Conservation (phyloP, 345 rosid genomes). For the Rhodamnia argentea region DNA sequence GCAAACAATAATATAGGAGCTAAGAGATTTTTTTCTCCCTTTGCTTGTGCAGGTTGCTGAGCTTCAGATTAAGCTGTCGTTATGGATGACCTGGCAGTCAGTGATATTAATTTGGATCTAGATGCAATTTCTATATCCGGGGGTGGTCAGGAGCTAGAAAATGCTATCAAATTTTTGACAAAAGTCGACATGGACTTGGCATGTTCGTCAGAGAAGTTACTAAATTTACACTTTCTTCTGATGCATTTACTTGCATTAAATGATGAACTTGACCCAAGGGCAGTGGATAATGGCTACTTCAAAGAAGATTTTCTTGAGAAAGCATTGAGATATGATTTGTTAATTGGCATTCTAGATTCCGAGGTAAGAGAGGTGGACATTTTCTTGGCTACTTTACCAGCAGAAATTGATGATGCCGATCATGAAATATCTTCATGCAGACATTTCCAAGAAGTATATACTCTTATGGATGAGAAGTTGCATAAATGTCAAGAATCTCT, state of each 20-base stretch:
- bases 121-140: background rate
- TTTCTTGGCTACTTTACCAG: conserved; percentile 51
- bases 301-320: conserved; percentile 44
- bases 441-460: conserved; percentile 19
- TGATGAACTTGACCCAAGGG: conserved; percentile 38
- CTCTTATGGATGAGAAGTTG: conserved; percentile 46
- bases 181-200: conserved; percentile 43
- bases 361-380: conserved; percentile 66
- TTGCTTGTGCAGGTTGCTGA: background rate
- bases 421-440: conserved; percentile 53
- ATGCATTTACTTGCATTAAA: conserved; percentile 73
- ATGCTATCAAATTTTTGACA: conserved; percentile 26
- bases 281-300: conserved; percentile 17
- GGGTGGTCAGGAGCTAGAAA: conserved; percentile 28
- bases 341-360: conserved; percentile 66
- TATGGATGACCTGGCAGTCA: background rate
- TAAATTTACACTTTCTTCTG: conserved; percentile 56
- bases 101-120: background rate
- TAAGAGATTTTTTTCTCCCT: background rate
- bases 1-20: background rate
- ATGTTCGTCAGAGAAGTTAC: conserved; percentile 47
- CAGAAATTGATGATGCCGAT: conserved; percentile 51
- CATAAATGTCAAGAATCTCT: conserved; percentile 45
- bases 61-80: background rate
- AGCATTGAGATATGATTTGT: conserved; percentile 64